Evolutionary conservation across 257 asterid species (phyloP).

Genomic region (Eustoma russellianum): DNA sequence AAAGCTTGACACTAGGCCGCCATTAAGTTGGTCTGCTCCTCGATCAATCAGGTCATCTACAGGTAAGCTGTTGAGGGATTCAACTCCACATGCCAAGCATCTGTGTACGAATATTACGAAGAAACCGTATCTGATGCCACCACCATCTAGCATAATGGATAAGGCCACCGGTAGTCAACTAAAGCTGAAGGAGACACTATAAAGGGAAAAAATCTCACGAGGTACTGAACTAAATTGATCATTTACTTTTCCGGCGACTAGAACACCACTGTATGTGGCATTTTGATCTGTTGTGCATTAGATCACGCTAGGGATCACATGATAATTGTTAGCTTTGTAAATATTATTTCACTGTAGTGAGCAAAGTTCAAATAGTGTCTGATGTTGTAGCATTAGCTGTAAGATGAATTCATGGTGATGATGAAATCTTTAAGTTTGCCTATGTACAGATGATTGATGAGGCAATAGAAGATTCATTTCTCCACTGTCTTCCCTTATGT

Average conservation of each 20-base stretch:
- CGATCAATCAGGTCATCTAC: slow-evolving; percentile 47
- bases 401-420: slow-evolving; percentile 14
- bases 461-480: slow-evolving; percentile 21
- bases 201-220: slow-evolving; percentile 24
- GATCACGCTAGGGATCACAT: slow-evolving; percentile 7
- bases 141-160: slow-evolving; percentile 40
- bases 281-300: slow-evolving; percentile 12
- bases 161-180: slow-evolving; percentile 36
- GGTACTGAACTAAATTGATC: slow-evolving; percentile 19
- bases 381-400: no score
- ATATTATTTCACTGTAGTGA: slow-evolving; percentile 8
- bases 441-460: slow-evolving; percentile 28
- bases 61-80: slow-evolving; percentile 35
- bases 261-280: slow-evolving; percentile 6
- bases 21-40: slow-evolving; percentile 29
- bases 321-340: slow-evolving; percentile 10
- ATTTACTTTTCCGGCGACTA: background rate
- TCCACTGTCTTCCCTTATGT: background rate
- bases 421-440: slow-evolving; percentile 7
- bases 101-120: slow-evolving; percentile 34
- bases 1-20: slow-evolving; percentile 29
- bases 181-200: slow-evolving; percentile 37
- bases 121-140: slow-evolving; percentile 41
- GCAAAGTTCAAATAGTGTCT: slow-evolving; percentile 1
- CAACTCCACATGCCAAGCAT: slow-evolving; percentile 26